A percentile compares a stretch with the other conserved stretches of the same genome.
Conservation (phyloP, 164 flowering plant species). For the Aristolochia californica region DNA sequence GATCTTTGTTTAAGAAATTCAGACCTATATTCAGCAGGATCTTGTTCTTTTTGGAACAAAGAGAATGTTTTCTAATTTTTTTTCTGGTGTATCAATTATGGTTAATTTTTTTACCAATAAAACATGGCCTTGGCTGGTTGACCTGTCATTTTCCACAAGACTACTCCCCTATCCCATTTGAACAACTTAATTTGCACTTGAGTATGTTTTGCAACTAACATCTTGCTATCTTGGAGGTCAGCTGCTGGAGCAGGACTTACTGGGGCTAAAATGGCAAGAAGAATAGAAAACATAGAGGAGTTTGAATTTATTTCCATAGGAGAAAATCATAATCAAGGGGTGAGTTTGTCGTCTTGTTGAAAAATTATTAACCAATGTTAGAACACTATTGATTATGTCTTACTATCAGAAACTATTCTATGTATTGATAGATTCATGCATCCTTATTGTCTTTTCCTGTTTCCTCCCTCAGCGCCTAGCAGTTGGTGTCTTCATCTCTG, state of each 20-base stretch:
- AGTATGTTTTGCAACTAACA: no score
- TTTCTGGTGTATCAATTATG: not conserved
- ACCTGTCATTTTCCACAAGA: no score
- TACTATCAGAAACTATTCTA: not conserved
- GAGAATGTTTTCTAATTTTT: not conserved
- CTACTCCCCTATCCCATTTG: no score
- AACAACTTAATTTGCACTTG: no score
- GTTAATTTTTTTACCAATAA: no score
- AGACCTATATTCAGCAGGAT: not conserved
- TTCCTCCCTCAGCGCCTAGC: constrained; percentile 63
- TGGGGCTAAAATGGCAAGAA: constrained; percentile 93
- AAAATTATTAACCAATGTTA: not conserved
- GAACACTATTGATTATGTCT: no score
- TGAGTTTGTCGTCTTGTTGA: constrained; percentile 29
- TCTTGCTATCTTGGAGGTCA: constrained; percentile 15
- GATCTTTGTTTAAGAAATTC: not conserved
- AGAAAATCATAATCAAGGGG: constrained; percentile 85
- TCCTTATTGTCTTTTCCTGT: not conserved
- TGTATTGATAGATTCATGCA: not conserved
- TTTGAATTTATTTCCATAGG: constrained; percentile 89
- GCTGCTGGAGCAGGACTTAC: constrained; percentile 99
- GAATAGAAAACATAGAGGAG: constrained; percentile 79
- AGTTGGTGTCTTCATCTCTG: constrained; percentile 75
- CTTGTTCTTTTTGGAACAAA: not conserved
- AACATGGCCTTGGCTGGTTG: no score